Evolutionary conservation across 164 flowering plant species (phyloP).

Genomic region (Stephania japonica): DNA sequence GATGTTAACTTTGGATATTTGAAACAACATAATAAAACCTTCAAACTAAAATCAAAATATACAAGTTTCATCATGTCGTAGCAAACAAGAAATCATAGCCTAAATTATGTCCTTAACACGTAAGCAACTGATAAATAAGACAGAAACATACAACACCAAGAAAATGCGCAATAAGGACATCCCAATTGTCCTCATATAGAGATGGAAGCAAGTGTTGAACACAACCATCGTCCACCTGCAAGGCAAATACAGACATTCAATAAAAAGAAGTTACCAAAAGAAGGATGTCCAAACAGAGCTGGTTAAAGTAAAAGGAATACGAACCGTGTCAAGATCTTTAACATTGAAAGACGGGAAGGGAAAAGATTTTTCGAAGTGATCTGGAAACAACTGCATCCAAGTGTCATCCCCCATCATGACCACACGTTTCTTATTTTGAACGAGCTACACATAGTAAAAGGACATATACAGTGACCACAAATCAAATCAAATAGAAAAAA

Average conservation of each 20-base stretch:
- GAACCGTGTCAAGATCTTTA: constrained; percentile 92
- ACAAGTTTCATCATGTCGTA: too few species aligned
- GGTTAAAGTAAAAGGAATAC: constrained; percentile 1
- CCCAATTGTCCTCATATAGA: constrained; percentile 78
- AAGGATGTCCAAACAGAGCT: background rate
- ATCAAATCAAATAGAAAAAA: constrained; percentile 3
- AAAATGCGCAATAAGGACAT: constrained; percentile 97
- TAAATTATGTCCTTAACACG: background rate
- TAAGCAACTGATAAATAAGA: background rate
- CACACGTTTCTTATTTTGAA: constrained; percentile 70
- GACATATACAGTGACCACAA: constrained; percentile 1
- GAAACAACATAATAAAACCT: background rate
- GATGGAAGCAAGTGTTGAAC: constrained; percentile 77
- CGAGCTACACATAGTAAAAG: constrained; percentile 42
- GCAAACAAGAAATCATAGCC: background rate
- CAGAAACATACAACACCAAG: constrained; percentile 79
- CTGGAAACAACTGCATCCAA: constrained; percentile 88
- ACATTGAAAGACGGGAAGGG: constrained; percentile 97
- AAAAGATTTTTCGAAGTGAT: constrained; percentile 69
- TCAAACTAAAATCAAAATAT: too few species aligned
- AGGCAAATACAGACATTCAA: constrained; percentile 13
- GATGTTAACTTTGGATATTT: background rate
- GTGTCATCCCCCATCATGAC: constrained; percentile 99
- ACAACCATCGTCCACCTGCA: constrained; percentile 94
- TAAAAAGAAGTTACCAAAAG: background rate